phyloP scores from a whole-genome alignment of 805 yeast genomes.

The Teunomyces stri region DNA sequence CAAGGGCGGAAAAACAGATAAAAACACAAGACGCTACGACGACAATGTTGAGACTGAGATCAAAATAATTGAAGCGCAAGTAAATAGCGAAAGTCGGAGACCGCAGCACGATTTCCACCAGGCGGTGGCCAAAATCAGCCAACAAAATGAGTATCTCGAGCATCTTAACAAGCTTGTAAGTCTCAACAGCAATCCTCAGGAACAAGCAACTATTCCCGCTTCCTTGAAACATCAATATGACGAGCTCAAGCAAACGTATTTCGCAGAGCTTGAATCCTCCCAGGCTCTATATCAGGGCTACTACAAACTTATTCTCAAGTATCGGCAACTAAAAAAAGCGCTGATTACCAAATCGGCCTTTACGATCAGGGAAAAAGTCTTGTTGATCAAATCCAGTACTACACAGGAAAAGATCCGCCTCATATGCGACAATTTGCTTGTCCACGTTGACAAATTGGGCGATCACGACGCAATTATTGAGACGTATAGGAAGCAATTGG shows the following conservation, averaged over 20 bases:
- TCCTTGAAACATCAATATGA: constrained; percentile 14
- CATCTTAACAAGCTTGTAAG: constrained; percentile 21
- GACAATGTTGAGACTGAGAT: not conserved
- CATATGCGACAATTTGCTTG: constrained; percentile 22
- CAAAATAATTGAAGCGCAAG: not conserved
- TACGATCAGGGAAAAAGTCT: constrained; percentile 16
- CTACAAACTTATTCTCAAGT: constrained; percentile 26
- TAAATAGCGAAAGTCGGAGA: constrained; percentile 29
- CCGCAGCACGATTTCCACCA: constrained; percentile 16
- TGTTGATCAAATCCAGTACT: constrained; percentile 20
- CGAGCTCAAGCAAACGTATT: constrained; percentile 23
- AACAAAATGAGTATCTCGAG: constrained; percentile 18
- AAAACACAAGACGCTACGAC: not conserved
- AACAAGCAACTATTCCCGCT: constrained; percentile 8
- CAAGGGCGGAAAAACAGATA: not conserved
- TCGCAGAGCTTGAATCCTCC: constrained; percentile 26
- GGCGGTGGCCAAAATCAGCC: constrained; percentile 8
- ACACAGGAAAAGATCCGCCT: constrained; percentile 17
- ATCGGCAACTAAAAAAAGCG: constrained; percentile 15
- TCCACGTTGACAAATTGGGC: constrained; percentile 14
- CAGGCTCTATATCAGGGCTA: constrained; percentile 31
- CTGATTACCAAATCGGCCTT: constrained; percentile 1
- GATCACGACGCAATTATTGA: constrained; percentile 7
- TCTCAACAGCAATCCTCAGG: constrained; percentile 11
- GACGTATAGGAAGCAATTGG: constrained; percentile 25